These are phyloP conservation scores for Fraxinus xanthoxyloides DNA, from an alignment of 305 asterid genomes.

Conservation along the genomic window DNA sequence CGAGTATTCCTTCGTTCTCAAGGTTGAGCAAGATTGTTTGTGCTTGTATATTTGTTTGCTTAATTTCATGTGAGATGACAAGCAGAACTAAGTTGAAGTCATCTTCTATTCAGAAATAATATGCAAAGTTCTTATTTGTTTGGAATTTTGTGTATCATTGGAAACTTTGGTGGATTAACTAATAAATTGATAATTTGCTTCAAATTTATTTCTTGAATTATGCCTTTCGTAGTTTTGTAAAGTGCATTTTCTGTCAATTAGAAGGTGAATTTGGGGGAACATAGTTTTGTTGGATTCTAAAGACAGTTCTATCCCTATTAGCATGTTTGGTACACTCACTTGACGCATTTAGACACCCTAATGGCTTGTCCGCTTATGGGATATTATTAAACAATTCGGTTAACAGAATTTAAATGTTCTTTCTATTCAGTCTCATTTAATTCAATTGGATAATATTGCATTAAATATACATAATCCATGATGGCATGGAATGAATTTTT, in stretches of 20 bases:
- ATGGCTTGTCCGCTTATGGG: too few species aligned
- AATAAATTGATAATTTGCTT: neutral
- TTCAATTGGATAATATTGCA: neutral
- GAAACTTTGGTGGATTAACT: neutral
- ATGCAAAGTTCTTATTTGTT: neutral
- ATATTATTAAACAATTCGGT: too few species aligned
- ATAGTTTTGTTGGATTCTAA: neutral
- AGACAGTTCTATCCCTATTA: neutral
- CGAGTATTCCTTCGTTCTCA: neutral
- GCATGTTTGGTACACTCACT: neutral
- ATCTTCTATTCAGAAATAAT: neutral
- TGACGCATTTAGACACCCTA: neutral
- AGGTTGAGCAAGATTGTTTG: neutral
- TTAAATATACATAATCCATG: too few species aligned
- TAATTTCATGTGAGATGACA: neutral
- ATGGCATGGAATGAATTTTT: neutral
- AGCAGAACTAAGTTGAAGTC: neutral
- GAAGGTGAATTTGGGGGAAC: neutral
- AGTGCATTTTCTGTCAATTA: neutral
- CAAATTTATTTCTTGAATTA: neutral
- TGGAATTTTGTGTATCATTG: neutral
- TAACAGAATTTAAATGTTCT: neutral
- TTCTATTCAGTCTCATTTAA: neutral
- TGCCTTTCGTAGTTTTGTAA: neutral
- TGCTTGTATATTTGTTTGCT: neutral